Evolutionary conservation across 495 filamentous ascomycete species (phyloP), one percentile per base, ranked within the genome.

Genomic region (Ramalina intermedia): DNA sequence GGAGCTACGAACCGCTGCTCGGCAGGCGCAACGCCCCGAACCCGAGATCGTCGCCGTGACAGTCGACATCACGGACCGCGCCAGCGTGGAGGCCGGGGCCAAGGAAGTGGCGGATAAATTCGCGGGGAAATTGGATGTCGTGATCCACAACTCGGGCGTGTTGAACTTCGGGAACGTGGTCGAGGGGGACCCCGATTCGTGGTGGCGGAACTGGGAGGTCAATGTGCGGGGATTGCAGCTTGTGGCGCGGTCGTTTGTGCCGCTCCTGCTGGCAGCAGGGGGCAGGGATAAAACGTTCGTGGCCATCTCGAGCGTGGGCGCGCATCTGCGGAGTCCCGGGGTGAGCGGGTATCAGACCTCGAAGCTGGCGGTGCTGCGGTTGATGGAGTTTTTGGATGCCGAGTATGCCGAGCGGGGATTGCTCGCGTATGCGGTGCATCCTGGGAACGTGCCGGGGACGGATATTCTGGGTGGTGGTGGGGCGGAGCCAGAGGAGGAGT

Each of bases 141-240:
- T 79, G 14, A 60, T 79, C 51, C 77, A 75, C 55, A 78, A 79
- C 42, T 73, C 75, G 0, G 76, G 68, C 16, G 53, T 58, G 35
- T 53, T 72, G 12, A 62, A 66, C 21, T 69, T 55, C 56, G 26
- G 11, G 8, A 61, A 55, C 1, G 55, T 78, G 5, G 55, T 55
- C 1, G 73, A 76, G 0, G 54, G 47, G 17, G 66, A 78, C 21
- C 62, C 65, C 3, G 63, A 63, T 2, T 59, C 63, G 3, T 77
- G 70, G 67, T 74, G 67, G 66, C 48, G 55, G 8, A 56, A 62
- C 2, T 69, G 55, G 60, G 62, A 66, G 23, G 61, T 72, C 48
- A 78, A 76, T 45, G 39, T 74, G 14, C 63, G 63, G 21, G 73
- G 75, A 1, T 54, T 62, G 2, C 74, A 72, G 42, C 62, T 72